A percentile compares a stretch with the other conserved stretches of the same genome.
These are phyloP conservation scores for Suaeda aralocaspica DNA, from an alignment of 148 eudicot species.

Conservation along the genomic window DNA sequence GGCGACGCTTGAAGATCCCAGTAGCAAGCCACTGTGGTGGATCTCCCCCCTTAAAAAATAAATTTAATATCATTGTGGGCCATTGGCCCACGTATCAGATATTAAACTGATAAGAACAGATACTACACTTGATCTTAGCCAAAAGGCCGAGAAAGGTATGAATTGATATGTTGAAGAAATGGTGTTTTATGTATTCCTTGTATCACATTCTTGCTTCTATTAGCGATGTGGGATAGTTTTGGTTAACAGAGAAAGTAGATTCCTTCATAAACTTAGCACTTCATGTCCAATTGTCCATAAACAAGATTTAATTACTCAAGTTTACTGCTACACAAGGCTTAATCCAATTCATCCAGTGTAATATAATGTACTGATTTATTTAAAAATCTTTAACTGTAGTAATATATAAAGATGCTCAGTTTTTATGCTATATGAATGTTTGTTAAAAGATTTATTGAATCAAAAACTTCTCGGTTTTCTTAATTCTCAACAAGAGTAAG, in stretches of 20 bases:
- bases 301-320: no score
- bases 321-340: no score
- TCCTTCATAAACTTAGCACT: no score
- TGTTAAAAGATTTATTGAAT: background rate
- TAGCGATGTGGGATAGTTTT: background rate
- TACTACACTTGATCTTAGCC: conserved; percentile 92
- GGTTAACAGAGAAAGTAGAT: no score
- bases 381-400: no score
- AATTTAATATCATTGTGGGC: no score
- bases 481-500: background rate
- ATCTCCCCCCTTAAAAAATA: conserved; percentile 25
- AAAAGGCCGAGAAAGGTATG: conserved; percentile 67
- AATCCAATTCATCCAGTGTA: no score
- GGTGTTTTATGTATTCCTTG: background rate
- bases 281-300: no score
- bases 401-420: no score
- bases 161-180: background rate
- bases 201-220: background rate
- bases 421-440: background rate
- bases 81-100: no score
- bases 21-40: conserved; percentile 24
- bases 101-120: conserved; percentile 90
- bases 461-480: background rate
- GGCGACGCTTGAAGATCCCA: conserved; percentile 20
- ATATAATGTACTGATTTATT: no score